Evolutionary conservation across 345 rosid genomes (phyloP), one percentile per base, ranked within the genome.

Genomic region (Arabidopsis arenosa): DNA sequence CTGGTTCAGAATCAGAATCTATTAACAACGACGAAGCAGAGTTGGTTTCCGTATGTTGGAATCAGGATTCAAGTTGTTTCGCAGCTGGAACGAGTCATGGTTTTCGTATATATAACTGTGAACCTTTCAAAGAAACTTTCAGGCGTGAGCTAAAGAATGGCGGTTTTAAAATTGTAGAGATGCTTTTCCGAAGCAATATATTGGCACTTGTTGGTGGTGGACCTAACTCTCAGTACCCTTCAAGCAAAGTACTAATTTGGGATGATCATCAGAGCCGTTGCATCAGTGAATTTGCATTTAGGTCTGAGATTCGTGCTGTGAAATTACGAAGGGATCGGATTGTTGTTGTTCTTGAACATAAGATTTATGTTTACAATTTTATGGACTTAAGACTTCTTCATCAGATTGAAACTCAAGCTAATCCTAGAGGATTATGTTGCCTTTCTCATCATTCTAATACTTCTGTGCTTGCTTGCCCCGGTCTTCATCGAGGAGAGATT

Each of bases 131-230:
- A 75, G 93, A 88, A 77, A 87, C 92, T 49, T 86, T 90, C 66
- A 75, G 89, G 40, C 88, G 93, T 28, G 89, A 88, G 66, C 61
- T 88, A 15, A 82, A 83, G 75, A 79, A 80, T 17, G 96, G 93
- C 1, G 93, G 97, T 21, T 89, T 93, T 78, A 87, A 79, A 74
- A 86, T 87, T 58, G 92, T 93, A 9, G 98, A 93, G 83, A 93
- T 93, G 98, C 87, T 93, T 66, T 89, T 90, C 78, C 83, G 97
- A 1, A 83, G 87, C 92, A 90, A 93, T 83, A 86, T 93, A 60
- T 68, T 90, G 76, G 98, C 98, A 30, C 96, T 93, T 10, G 97
- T 88, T 62, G 97, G 98, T n/a, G 83, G 80, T 72, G 84, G 73
- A 52, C 74, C 85, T 55, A 87, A 89, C 78, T 88, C 96, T 33